Base-by-base conservation (phyloP, 2,329 filamentous ascomycete genomes). In the Botrytis medusae region DNA sequence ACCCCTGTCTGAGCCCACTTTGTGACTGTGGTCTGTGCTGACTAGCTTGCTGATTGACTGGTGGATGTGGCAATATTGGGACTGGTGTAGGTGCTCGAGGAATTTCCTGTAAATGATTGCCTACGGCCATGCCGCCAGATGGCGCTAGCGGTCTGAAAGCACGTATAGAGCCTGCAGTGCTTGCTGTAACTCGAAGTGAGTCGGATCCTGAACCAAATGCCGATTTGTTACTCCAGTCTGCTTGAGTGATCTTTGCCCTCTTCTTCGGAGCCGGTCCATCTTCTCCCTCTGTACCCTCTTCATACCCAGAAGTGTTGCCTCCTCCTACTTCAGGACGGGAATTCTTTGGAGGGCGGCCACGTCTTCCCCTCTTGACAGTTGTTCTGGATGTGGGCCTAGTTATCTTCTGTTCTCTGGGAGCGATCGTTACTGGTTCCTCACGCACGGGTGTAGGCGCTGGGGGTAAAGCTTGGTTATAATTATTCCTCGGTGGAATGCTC, bases 141-240 rank as follows among this genome's bases (percentile, higher is more conserved):
- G 84, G 81, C 32, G 87, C 86, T 73, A 93, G 87, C 6, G 95
- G 95, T 62, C 94, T 89, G 81, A 97, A 92, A 65, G 91, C 91
- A 61, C 95, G 92, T 74, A 98, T 87, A 8, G 95, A 97, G 60
- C 94, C 93, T 62, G 95, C 92, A 25, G 93, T 97, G 81, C 94
- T 97, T 64, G 95, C 95, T 74, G 93, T 91, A n/a, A 97, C 94
- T 67, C 95, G 89, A 40, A 98, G 85, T 5, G 93, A 97, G 67
- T 96, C 94, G 16, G 90, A 88, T 44, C 90, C 90, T 57, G 89
- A 87, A 69, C 91, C 92, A 78, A 98, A 92, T 34, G 89, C 89
- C 75, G 87, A 88, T 77, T 89, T 91, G 69, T 91, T 90, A n/a
- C 90, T 90, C 83, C 90, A 91, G 75, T 92, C 89, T 20, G 91